A percentile compares a stretch with the other conserved stretches of the same genome.
phyloP scores from a whole-genome alignment of 441 rosid genomes.

The Isatis lusitanica region DNA sequence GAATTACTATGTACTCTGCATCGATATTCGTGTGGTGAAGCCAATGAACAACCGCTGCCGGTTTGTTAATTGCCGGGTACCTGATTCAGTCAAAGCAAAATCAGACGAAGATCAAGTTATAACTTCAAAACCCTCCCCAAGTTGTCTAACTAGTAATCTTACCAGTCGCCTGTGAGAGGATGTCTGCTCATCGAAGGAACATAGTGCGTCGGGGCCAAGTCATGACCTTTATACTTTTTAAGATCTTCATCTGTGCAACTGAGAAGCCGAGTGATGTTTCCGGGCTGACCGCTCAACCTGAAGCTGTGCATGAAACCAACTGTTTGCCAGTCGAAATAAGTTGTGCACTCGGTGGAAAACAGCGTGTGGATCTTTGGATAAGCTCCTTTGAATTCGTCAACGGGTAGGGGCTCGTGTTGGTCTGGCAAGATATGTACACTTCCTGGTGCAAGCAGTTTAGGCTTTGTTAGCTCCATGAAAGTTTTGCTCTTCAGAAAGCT shows the following conservation, averaged over 20 bases:
- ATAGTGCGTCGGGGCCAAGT: slow-evolving; percentile 93
- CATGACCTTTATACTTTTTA: slow-evolving; percentile 76
- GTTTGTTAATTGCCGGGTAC: slow-evolving; percentile 99
- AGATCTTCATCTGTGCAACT: slow-evolving; percentile 92
- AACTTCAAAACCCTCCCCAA: not conserved
- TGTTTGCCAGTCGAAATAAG: slow-evolving; percentile 99
- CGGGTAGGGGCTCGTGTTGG: slow-evolving; percentile 38
- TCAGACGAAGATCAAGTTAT: slow-evolving; percentile 1
- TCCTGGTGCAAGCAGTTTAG: slow-evolving; percentile 53
- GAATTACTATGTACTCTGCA: slow-evolving; percentile 91
- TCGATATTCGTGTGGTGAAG: slow-evolving; percentile 83
- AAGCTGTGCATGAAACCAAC: slow-evolving; percentile 96
- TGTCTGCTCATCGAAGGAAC: slow-evolving; percentile 99
- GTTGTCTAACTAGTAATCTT: slow-evolving; percentile 35
- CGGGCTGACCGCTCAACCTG: slow-evolving; percentile 89
- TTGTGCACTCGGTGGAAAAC: slow-evolving; percentile 92
- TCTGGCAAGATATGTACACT: slow-evolving; percentile 41
- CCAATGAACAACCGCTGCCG: slow-evolving; percentile 98
- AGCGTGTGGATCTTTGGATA: slow-evolving; percentile 87
- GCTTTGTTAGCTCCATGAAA: slow-evolving; percentile 77
- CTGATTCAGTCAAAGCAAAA: slow-evolving; percentile 43
- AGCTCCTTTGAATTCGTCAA: slow-evolving; percentile 47
- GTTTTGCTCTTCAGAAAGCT: slow-evolving; percentile 96
- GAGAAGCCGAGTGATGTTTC: slow-evolving; percentile 92
- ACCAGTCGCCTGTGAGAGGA: slow-evolving; percentile 98